Evolutionary conservation across 768 basidiomycete species (phyloP), one percentile per base, ranked within the genome.

Genomic region (Leccinum ochraceum): DNA sequence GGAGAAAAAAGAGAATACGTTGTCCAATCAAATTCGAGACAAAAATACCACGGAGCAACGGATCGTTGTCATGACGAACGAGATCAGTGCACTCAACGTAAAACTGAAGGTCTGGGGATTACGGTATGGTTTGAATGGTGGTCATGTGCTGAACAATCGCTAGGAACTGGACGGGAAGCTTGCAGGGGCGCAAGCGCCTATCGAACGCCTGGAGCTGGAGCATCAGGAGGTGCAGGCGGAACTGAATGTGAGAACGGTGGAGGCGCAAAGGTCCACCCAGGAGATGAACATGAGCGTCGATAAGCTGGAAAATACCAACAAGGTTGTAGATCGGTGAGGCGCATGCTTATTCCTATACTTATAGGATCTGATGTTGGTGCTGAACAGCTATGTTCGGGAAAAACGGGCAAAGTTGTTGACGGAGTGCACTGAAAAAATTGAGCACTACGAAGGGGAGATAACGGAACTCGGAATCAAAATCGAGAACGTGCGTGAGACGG

Each of bases 361-460:
- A 10, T 51, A 46, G 5, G 10, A 14, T 7, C 17, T 36, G 32
- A 57, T 36, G 32, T 22, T 49, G 10, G 28, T 37, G 34, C 53
- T 54, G 32, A 8, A n/a, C 26, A 96, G 94, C 62, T 94, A 95
- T 71, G 79, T 88, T 58, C 84, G 85, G 54, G 86, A 88, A 44
- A 88, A 86, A 66, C 83, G 86, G 34, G 83, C 79, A 3, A 81
- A 84, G 22, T 75, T 81, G 58, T 77, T 92, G 50, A 77, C 82
- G 26, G 87, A 90, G 36, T 86, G 81, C 64, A 79, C 79, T 16
- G 79, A 78, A 26, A 78, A 80, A 57, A 82, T 92, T 13, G 81
- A 79, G 22, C 75, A 76, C 9, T 72, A 78, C 57, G 80, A 83
- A 66, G 70, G 67, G 11, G 77, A 80, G 57, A 83, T 86, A 58